A percentile compares a stretch with the other conserved stretches of the same genome.
Conservation (phyloP, 2,329 filamentous ascomycete genomes). For the Cercospora zeina region DNA sequence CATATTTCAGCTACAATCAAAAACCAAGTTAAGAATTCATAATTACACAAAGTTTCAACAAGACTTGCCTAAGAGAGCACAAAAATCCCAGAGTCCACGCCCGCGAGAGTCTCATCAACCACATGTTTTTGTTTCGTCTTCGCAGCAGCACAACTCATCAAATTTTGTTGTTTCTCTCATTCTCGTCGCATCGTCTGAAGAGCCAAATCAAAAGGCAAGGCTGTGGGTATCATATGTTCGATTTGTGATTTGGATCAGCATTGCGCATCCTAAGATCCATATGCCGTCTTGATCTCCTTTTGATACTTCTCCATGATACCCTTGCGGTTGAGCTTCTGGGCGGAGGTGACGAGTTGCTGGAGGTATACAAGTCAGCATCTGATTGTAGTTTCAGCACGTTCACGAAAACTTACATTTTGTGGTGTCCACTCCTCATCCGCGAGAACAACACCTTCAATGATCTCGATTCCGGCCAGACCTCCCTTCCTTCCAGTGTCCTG, state of each 20-base stretch:
- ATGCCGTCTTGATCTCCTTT: constrained; percentile 53
- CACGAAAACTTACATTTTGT: constrained; percentile 63
- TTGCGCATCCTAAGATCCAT: constrained; percentile 35
- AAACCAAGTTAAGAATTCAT: neutral
- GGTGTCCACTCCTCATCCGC: constrained; percentile 88
- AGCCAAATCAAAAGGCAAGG: too few species aligned
- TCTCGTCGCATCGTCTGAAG: neutral
- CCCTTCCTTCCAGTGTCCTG: constrained; percentile 64
- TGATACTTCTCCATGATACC: constrained; percentile 53
- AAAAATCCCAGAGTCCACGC: neutral
- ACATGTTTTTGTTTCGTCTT: neutral
- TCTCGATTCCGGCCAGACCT: constrained; percentile 70
- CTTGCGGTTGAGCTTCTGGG: constrained; percentile 56
- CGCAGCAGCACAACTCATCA: neutral
- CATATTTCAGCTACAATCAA: neutral
- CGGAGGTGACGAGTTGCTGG: constrained; percentile 53
- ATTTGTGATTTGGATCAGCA: neutral
- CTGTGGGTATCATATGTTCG: constrained; percentile 10
- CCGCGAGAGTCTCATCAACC: neutral
- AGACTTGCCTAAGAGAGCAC: neutral
- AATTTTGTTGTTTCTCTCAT: neutral
- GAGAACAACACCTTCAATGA: constrained; percentile 72
- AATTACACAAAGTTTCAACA: neutral
- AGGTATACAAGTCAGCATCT: constrained; percentile 26
- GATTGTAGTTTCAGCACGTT: neutral